Evolutionary conservation across 2,329 filamentous ascomycete genomes (phyloP).

Genomic region (Aspergillus intermedius): DNA sequence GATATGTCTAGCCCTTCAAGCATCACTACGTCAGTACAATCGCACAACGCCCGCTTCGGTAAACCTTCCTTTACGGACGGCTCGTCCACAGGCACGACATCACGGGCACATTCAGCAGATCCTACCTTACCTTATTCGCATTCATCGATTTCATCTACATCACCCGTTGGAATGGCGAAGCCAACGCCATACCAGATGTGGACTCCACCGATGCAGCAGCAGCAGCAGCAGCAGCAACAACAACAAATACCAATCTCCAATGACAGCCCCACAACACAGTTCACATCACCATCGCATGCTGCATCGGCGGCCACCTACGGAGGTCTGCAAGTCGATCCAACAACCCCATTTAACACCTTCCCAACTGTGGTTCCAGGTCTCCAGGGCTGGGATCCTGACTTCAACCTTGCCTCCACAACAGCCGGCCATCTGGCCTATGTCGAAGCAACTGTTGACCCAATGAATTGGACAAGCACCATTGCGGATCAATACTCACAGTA

Average conservation of each 20-base stretch:
- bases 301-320: conserved; percentile 15
- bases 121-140: conserved; percentile 21
- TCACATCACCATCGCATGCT: conserved; percentile 16
- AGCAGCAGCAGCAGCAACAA: neutral
- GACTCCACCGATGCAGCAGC: conserved; percentile 10
- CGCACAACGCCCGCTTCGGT: conserved; percentile 24
- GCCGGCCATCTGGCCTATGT: conserved; percentile 29
- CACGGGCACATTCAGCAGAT: conserved; percentile 29
- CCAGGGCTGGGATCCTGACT: conserved; percentile 38
- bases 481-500: conserved; percentile 44
- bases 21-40: conserved; percentile 30
- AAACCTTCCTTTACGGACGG: conserved; percentile 23
- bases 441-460: conserved; percentile 30
- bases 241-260: conserved; percentile 1
- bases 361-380: conserved; percentile 35
- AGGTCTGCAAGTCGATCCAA: conserved; percentile 29
- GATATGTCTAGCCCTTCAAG: conserved; percentile 37
- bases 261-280: conserved; percentile 10
- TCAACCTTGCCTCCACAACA: conserved; percentile 32
- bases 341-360: conserved; percentile 34
- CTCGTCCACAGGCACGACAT: conserved; percentile 26
- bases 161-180: conserved; percentile 15
- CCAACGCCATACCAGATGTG: conserved; percentile 12
- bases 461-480: conserved; percentile 38
- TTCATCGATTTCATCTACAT: conserved; percentile 15